Base-by-base conservation (phyloP, 1,284 basidiomycete species). In the Xerocomus minutiporus region DNA sequence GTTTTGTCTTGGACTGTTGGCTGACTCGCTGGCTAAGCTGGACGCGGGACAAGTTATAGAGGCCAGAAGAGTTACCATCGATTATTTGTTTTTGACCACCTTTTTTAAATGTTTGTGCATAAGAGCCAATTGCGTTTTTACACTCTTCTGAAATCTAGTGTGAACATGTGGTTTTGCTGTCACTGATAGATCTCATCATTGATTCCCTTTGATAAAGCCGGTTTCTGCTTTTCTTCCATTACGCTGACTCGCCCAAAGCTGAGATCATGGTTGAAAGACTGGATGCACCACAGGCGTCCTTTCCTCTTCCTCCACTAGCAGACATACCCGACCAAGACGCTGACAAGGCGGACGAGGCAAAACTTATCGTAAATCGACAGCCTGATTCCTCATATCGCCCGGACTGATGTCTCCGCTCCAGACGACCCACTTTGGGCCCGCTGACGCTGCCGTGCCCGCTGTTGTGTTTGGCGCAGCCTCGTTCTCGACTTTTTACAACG, bases 401-500 rank as follows among this genome's bases (percentile, higher is more conserved):
- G 15, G 5, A 20, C 51, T 68, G 49, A 66, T 28, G 15, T 12
- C 20, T 25, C 26, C 5, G 7, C 32, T 34, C 41, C 56, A 66
- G 61, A 59, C 53, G 44, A 57, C 61, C 23, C 15, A 4, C 36
- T 55, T 72, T 35, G 75, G 72, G 31, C 54, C 65, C 12, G 31
- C 46, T 13, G 54, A 68, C 1, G 52, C 71, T 31, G 55, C 61
- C 12, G 55, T 84, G 5, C 79, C 86, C 9, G 74, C 78, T 15
- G 62, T 89, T 28, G 72, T 86, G 2, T 77, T 88, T 9, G 86
- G 87, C 11, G 82, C 82, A 41, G 92, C 83, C 0, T 72, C 89
- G 3, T 87, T 94, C 62, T 89, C 86, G 0, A 76, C 78, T 28
- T 75, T 82, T 45, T 95, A 95, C 67, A 91, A 88, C 57, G 68